phyloP scores from a whole-genome alignment of 805 yeast genomes.

The Nakazawaea molendinolei region DNA sequence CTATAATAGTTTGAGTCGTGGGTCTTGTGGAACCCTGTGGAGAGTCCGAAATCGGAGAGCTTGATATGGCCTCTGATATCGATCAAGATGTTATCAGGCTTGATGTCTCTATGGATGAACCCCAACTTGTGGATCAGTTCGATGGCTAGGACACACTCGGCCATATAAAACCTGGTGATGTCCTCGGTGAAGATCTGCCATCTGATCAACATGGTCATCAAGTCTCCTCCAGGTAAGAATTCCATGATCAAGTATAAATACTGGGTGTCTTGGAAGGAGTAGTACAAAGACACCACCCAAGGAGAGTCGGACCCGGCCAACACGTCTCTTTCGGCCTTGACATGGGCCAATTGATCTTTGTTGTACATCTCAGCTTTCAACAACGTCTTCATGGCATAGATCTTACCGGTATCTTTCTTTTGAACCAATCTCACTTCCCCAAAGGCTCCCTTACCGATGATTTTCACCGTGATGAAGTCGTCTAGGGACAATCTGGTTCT shows the following conservation, averaged over 20 bases:
- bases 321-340: slow-evolving; percentile 93
- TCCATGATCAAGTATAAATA: slow-evolving; percentile 78
- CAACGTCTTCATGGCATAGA: slow-evolving; percentile 90
- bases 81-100: slow-evolving; percentile 85
- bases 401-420: slow-evolving; percentile 85
- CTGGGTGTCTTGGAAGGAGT: slow-evolving; percentile 74
- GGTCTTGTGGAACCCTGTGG: slow-evolving; percentile 90
- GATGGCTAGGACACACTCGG: slow-evolving; percentile 91
- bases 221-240: slow-evolving; percentile 76
- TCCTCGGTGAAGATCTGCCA: slow-evolving; percentile 94
- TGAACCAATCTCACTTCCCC: slow-evolving; percentile 96
- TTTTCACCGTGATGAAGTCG: slow-evolving; percentile 85
- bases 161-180: slow-evolving; percentile 88
- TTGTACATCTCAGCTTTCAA: slow-evolving; percentile 90
- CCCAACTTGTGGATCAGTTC: slow-evolving; percentile 92
- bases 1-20: slow-evolving; percentile 86
- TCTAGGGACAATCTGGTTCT: slow-evolving; percentile 78
- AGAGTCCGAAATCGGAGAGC: slow-evolving; percentile 68
- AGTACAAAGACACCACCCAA: slow-evolving; percentile 80
- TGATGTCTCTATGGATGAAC: slow-evolving; percentile 93
- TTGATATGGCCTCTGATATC: slow-evolving; percentile 62
- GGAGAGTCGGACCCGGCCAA: slow-evolving; percentile 85
- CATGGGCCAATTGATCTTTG: slow-evolving; percentile 91
- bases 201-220: slow-evolving; percentile 92
- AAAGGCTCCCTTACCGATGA: slow-evolving; percentile 93